These are phyloP conservation scores for Botrytis fabae DNA, from an alignment of 2,329 filamentous ascomycete species.

Conservation along the genomic window DNA sequence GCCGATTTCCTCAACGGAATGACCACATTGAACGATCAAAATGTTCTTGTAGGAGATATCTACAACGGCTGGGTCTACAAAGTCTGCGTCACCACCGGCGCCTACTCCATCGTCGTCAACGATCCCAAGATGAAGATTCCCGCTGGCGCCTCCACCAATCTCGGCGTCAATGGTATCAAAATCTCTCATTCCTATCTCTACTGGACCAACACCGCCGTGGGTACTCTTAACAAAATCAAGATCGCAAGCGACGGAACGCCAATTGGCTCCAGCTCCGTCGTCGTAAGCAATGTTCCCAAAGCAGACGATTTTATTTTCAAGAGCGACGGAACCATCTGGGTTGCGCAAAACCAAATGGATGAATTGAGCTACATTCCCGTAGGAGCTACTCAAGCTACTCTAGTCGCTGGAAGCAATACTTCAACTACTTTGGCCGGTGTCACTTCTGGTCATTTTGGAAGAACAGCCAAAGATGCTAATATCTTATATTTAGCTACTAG, in stretches of 20 bases:
- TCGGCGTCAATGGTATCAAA: constrained; percentile 38
- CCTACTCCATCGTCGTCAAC: constrained; percentile 33
- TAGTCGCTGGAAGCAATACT: constrained; percentile 25
- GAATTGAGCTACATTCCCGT: constrained; percentile 21
- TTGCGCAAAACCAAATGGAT: constrained; percentile 27
- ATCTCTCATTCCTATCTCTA: constrained; percentile 34
- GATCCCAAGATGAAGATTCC: constrained; percentile 33
- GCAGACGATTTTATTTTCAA: constrained; percentile 29
- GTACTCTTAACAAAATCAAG: constrained; percentile 30
- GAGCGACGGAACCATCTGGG: constrained; percentile 24
- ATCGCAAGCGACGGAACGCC: constrained; percentile 29
- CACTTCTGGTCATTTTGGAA: constrained; percentile 29
- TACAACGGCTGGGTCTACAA: constrained; percentile 34
- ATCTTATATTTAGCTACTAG: constrained; percentile 29
- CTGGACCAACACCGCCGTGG: constrained; percentile 36
- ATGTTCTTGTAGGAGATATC: constrained; percentile 34
- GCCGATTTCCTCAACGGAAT: constrained; percentile 38
- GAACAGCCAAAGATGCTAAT: constrained; percentile 19
- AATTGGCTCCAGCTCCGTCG: constrained; percentile 20
- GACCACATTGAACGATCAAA: constrained; percentile 25
- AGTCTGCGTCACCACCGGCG: constrained; percentile 32
- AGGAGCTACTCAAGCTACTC: neutral
- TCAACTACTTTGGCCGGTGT: constrained; percentile 28
- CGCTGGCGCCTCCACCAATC: constrained; percentile 21
- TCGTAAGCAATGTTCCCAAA: constrained; percentile 22